A percentile compares a stretch with the other conserved stretches of the same genome.
phyloP scores from a whole-genome alignment of 2,329 filamentous ascomycete genomes.

The Monosporascus sp. region DNA sequence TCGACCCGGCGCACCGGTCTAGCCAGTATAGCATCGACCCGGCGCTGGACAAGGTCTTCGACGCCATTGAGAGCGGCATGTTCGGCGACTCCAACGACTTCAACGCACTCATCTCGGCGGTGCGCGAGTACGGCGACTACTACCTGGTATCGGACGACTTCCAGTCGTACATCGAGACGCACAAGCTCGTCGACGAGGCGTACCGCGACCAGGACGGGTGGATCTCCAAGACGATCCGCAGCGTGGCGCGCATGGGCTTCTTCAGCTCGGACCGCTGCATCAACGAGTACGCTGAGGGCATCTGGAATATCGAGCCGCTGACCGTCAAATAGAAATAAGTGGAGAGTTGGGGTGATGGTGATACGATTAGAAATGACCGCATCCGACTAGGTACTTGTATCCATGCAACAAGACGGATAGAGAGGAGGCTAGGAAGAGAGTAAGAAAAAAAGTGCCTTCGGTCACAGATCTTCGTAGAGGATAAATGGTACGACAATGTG shows the following conservation, averaged over 20 bases:
- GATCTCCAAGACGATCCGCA: constrained; percentile 83
- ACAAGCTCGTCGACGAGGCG: constrained; percentile 82
- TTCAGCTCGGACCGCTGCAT: constrained; percentile 94
- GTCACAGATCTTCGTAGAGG: too few relatives aligned
- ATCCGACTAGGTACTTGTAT: too few relatives aligned
- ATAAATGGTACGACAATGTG: too few relatives aligned
- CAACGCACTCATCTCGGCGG: constrained; percentile 74
- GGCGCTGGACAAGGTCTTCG: constrained; percentile 75
- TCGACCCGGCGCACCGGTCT: constrained; percentile 80
- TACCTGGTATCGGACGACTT: constrained; percentile 98
- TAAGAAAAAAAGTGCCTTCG: too few relatives aligned
- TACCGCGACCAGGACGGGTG: constrained; percentile 91
- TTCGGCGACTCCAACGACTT: constrained; percentile 81
- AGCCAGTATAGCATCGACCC: constrained; percentile 72
- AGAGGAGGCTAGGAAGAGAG: too few relatives aligned
- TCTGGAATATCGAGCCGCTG: constrained; percentile 94
- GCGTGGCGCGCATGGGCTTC: constrained; percentile 93
- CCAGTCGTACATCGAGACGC: constrained; percentile 87
- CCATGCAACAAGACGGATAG: too few relatives aligned
- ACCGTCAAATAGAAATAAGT: constrained; percentile 25
- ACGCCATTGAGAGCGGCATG: constrained; percentile 69
- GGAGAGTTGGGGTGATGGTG: not conserved
- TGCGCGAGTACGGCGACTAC: constrained; percentile 91
- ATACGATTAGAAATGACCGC: too few relatives aligned
- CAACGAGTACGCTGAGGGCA: constrained; percentile 92